Conservation (phyloP, 176 grass and related monocot genomes). For the Olyra latifolia region DNA sequence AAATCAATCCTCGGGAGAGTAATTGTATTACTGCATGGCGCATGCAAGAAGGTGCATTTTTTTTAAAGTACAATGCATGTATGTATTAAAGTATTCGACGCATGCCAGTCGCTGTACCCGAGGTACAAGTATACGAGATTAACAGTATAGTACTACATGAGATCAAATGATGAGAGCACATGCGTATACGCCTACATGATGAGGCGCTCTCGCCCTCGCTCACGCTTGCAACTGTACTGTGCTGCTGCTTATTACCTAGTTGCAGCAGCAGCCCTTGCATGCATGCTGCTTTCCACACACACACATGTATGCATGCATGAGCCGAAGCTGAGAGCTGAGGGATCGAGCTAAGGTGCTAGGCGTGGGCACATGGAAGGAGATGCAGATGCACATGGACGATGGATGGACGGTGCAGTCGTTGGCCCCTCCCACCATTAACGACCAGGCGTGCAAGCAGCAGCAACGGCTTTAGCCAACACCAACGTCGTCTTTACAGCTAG, state of each 20-base stretch:
- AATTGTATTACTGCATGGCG: neutral
- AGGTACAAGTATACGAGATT: neutral
- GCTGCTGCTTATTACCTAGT: neutral
- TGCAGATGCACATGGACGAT: slow-evolving; percentile 30
- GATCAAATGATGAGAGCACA: neutral
- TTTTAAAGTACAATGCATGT: neutral
- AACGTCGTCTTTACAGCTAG: slow-evolving; percentile 53
- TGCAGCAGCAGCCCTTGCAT: neutral
- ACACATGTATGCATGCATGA: neutral
- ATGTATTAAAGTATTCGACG: neutral
- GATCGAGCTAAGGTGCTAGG: too few relatives aligned
- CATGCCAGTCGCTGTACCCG: slow-evolving; percentile 6
- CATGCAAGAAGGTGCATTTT: slow-evolving; percentile 19
- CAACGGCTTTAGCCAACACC: slow-evolving; percentile 39
- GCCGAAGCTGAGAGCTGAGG: too few relatives aligned
- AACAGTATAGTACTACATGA: neutral
- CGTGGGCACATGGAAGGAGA: slow-evolving; percentile 33
- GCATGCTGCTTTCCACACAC: neutral
- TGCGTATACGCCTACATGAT: slow-evolving; percentile 10
- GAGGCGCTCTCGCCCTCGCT: neutral
- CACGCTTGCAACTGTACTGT: neutral
- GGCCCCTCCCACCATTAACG: slow-evolving; percentile 57
- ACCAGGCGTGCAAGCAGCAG: slow-evolving; percentile 18
- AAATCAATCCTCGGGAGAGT: too few relatives aligned
- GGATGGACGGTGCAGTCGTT: slow-evolving; percentile 55